phyloP scores from a whole-genome alignment of 352 stramenopile genomes.

The Blastocystis sp. region DNA sequence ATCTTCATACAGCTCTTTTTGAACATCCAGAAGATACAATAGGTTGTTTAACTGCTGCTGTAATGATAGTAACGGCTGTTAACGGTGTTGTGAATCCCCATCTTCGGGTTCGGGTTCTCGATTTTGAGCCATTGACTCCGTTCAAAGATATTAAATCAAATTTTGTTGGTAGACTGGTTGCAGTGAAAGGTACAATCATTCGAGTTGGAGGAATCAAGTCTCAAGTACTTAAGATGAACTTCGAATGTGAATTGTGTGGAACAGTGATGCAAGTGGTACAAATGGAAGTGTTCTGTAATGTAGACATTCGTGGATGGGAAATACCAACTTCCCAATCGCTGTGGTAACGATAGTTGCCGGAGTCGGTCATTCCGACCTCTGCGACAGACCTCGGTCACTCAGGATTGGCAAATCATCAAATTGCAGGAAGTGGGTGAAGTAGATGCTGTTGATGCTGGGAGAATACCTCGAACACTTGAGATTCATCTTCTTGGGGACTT shows the following conservation, averaged over 20 bases:
- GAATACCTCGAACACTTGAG: conserved; percentile 79
- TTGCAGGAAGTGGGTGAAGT: conserved; percentile 59
- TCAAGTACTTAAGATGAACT: conserved; percentile 76
- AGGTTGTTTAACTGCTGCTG: conserved; percentile 53
- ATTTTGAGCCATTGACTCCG: conserved; percentile 71
- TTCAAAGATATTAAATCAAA: conserved; percentile 74
- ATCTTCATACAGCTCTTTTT: conserved; percentile 52
- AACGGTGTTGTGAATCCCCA: conserved; percentile 60
- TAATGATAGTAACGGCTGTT: conserved; percentile 53
- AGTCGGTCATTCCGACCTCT: conserved; percentile 74
- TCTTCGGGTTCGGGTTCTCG: conserved; percentile 67
- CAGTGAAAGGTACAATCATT: conserved; percentile 71
- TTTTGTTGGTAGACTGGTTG: conserved; percentile 75
- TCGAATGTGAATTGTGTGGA: conserved; percentile 76
- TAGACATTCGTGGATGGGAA: conserved; percentile 74
- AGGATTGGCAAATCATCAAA: conserved; percentile 81
- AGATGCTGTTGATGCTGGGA: conserved; percentile 68
- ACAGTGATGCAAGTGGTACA: conserved; percentile 69
- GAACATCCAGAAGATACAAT: conserved; percentile 61
- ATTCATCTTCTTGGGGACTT: conserved; percentile 81
- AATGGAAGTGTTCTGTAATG: conserved; percentile 50
- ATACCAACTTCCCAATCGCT: conserved; percentile 71
- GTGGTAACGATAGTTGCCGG: conserved; percentile 71
- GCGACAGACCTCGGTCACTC: conserved; percentile 75
- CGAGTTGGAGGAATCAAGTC: conserved; percentile 77